These are phyloP conservation scores for Candida peoriensis DNA, from an alignment of 805 yeast genomes.

Conservation along the genomic window DNA sequence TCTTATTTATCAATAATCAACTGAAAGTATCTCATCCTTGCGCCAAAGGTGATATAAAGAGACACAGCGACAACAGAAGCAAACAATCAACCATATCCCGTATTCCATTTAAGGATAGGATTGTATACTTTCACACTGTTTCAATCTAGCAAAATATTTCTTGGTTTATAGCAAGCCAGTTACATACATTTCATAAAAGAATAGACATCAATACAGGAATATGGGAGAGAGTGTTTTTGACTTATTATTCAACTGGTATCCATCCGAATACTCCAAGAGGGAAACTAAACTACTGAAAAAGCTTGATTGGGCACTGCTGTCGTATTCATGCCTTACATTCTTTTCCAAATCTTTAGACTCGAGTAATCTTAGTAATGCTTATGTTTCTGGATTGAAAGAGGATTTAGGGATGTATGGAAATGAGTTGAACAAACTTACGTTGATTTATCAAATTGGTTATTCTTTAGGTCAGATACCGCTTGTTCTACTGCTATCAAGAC, in stretches of 20 bases:
- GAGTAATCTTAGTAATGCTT: conserved; percentile 55
- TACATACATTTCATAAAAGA: too few species aligned
- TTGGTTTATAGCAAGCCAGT: too few species aligned
- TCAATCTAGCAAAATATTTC: too few species aligned
- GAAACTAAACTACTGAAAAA: conserved; percentile 6
- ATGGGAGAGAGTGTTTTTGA: too few species aligned
- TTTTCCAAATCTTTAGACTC: conserved; percentile 48
- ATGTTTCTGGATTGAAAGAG: conserved; percentile 55
- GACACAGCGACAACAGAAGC: too few species aligned
- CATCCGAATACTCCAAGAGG: conserved; percentile 1
- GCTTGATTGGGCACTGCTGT: conserved; percentile 7
- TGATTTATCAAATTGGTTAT: conserved; percentile 7
- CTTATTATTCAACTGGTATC: conserved; percentile 9
- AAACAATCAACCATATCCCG: too few species aligned
- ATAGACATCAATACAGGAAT: too few species aligned
- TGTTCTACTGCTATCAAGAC: conserved; percentile 33
- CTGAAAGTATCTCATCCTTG: too few species aligned
- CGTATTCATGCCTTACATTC: conserved; percentile 12
- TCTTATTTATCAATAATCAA: too few species aligned
- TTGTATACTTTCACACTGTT: too few species aligned
- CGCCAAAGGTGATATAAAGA: too few species aligned
- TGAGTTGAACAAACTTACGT: conserved; percentile 35
- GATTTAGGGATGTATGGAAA: conserved; percentile 52
- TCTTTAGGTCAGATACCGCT: conserved; percentile 6
- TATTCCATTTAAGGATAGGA: too few species aligned